Base-by-base conservation (phyloP, 163 green algal genomes). In the Chlorella variabilis region DNA sequence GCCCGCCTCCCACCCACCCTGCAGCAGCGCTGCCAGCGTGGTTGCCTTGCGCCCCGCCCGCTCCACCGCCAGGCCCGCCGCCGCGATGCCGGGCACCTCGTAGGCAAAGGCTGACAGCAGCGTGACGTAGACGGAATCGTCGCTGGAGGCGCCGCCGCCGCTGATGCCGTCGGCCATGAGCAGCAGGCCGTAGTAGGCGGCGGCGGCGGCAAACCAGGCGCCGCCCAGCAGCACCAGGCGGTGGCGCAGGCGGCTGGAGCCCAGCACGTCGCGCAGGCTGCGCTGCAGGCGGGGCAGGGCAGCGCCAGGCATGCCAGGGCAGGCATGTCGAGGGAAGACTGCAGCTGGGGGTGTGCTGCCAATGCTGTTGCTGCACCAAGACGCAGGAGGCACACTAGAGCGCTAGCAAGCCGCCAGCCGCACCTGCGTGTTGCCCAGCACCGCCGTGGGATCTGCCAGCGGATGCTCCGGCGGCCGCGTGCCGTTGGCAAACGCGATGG, bases 401-500 rank as follows among this genome's bases (percentile, higher is more conserved):
- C n/a, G n/a, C 34, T 4, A 2, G 33, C 62, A 31, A 31, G 8
- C 18, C 39, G 0, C 27, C 11, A 3, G 0, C 69, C 58, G 21
- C 27, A 66, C 70, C 70, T 77, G 73, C 3, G 82, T 56, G 85
- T 85, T 76, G 69, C 61, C 66, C 39, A 77, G 75, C 41, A 82
- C 0, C n/a, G 54, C 73, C 3, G 67, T 81, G 20, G 84, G 84
- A 65, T 92, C 87, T 8, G 79, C 82, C 79, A 92, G 58, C 21
- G 87, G 83, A 27, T 71, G 63, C 34, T 89, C 83, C 17, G 89
- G 89, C 75, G 89, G 84, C 33, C 83, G 86, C 4, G 49, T 83
- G 42, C 77, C 61, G 82, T 93, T 93, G 34, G 62, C 48, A 23
- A 84, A 83, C 0, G 88, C 88, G 18, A 93, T 75, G 1, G 83